Evolutionary conservation across 2,329 filamentous ascomycete genomes (phyloP).

Genomic region (Arthrobotrys sinensis): DNA sequence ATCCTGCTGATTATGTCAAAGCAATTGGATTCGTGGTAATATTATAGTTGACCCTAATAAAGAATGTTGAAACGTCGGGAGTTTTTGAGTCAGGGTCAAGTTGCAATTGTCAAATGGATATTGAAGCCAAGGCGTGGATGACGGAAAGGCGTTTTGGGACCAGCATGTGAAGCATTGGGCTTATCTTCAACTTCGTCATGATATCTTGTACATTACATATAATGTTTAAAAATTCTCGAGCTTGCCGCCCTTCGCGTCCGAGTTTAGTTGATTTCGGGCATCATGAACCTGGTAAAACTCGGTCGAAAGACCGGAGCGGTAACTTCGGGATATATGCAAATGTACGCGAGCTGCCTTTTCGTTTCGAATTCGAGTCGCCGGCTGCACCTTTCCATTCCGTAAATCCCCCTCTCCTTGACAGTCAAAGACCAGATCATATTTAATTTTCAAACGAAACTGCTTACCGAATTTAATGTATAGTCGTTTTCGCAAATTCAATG

Average conservation of each 20-base stretch:
- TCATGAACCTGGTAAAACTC: conserved; percentile 43
- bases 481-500: conserved; percentile 48
- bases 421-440: conserved; percentile 21
- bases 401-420: conserved; percentile 1
- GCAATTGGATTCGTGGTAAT: conserved; percentile 16
- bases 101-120: conserved; percentile 20
- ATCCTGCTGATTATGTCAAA: conserved; percentile 14
- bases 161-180: conserved; percentile 22
- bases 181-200: conserved; percentile 33
- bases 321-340: conserved; percentile 58
- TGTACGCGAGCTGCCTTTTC: conserved; percentile 53
- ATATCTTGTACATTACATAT: conserved; percentile 29
- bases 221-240: conserved; percentile 25
- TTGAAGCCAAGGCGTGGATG: conserved; percentile 26
- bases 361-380: conserved; percentile 53
- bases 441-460: conserved; percentile 3
- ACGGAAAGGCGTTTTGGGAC: conserved; percentile 29
- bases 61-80: conserved; percentile 32
- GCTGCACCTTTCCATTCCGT: conserved; percentile 49
- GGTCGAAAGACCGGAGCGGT: conserved; percentile 49
- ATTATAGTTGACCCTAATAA: conserved; percentile 20
- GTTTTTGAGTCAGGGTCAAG: conserved; percentile 24
- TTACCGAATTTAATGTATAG: conserved; percentile 20
- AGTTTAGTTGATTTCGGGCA: conserved; percentile 36
- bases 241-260: conserved; percentile 47